phyloP scores from a whole-genome alignment of 2,329 filamentous ascomycete genomes.

The Calycina herbarum region DNA sequence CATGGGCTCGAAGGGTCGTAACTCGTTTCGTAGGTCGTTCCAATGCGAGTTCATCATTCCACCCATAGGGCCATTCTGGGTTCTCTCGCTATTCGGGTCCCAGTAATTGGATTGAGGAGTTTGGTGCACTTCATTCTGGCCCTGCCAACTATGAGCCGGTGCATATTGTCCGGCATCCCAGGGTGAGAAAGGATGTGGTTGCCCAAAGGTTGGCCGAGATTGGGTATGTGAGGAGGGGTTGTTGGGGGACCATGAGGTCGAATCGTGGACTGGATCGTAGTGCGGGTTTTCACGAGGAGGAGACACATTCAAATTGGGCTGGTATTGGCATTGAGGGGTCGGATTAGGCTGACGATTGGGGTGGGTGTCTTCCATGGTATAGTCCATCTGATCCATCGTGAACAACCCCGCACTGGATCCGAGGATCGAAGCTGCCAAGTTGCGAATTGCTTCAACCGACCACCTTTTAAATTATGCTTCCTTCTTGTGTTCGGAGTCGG shows the following conservation, averaged over 20 bases:
- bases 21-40: slow-evolving; percentile 18
- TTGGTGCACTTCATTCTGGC: slow-evolving; percentile 18
- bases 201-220: slow-evolving; percentile 16
- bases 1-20: slow-evolving; percentile 19
- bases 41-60: slow-evolving; percentile 18
- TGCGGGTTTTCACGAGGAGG: slow-evolving; percentile 27
- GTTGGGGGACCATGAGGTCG: slow-evolving; percentile 19
- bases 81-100: slow-evolving; percentile 12
- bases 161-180: slow-evolving; percentile 16
- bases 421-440: slow-evolving; percentile 1
- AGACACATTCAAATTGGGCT: slow-evolving; percentile 16
- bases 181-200: slow-evolving; percentile 15
- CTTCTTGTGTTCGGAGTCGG: not conserved
- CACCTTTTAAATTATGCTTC: not conserved
- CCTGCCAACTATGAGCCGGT: slow-evolving; percentile 19
- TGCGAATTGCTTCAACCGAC: slow-evolving; percentile 5
- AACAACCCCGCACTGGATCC: slow-evolving; percentile 18
- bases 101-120: slow-evolving; percentile 9
- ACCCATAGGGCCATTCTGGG: slow-evolving; percentile 16
- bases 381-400: slow-evolving; percentile 33
- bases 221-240: slow-evolving; percentile 17
- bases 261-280: slow-evolving; percentile 33
- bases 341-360: slow-evolving; percentile 12
- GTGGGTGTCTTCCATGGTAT: slow-evolving; percentile 27
- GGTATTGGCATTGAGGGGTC: slow-evolving; percentile 25